Conservation (phyloP, 164 flowering plant genomes). For the Akebia trifoliata region DNA sequence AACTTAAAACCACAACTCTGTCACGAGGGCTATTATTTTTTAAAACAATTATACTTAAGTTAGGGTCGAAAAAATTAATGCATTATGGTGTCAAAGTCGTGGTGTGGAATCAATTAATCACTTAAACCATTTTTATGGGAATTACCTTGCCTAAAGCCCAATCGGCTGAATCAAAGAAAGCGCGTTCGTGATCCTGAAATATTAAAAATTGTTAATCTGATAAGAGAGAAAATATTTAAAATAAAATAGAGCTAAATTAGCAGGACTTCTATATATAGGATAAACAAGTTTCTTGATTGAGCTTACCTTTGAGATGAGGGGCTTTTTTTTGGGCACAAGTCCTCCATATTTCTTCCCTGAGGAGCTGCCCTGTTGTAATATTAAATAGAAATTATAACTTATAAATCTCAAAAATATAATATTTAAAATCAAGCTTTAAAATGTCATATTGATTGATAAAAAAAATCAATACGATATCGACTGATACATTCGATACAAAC, state of each 20-base stretch:
- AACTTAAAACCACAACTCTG: too few species aligned
- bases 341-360: slow-evolving; percentile 57
- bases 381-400: neutral
- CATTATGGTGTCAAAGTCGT: neutral
- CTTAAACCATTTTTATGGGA: neutral
- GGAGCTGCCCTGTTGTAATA: slow-evolving; percentile 16
- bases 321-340: slow-evolving; percentile 77
- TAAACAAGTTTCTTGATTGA: too few species aligned
- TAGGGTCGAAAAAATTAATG: too few species aligned
- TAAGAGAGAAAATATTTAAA: neutral
- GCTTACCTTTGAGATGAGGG: slow-evolving; percentile 70
- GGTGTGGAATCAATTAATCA: neutral
- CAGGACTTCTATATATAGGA: too few species aligned
- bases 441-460: neutral
- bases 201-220: neutral
- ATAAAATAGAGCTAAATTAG: neutral
- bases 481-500: too few species aligned
- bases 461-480: too few species aligned
- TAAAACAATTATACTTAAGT: too few species aligned
- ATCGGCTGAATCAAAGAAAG: slow-evolving; percentile 45
- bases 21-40: too few species aligned
- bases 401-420: neutral
- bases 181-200: slow-evolving; percentile 49
- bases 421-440: neutral
- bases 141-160: slow-evolving; percentile 92